Percentiles rank a stretch among this genome's conserved stretches.
Evolutionary conservation across 2,329 filamentous ascomycete species (phyloP).

Genomic region (Aspergillus cejpii): DNA sequence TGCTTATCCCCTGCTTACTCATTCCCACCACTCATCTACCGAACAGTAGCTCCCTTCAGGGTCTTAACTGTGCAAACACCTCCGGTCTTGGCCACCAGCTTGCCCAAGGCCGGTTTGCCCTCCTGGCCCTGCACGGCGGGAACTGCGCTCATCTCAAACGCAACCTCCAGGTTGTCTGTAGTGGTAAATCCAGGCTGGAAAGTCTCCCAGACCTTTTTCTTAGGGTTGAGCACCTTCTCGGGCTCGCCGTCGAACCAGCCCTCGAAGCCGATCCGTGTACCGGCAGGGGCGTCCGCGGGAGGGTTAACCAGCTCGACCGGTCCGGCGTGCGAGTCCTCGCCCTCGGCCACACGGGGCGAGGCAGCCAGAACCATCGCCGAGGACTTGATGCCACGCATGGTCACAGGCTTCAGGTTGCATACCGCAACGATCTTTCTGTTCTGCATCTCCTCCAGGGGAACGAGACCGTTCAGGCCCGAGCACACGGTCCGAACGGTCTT

Average conservation of each 20-base stretch:
- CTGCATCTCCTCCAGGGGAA: conserved; percentile 95
- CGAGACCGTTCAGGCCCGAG: conserved; percentile 87
- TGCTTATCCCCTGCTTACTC: no score
- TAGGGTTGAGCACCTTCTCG: conserved; percentile 89
- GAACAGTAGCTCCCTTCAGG: conserved; percentile 71
- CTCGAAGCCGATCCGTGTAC: conserved; percentile 86
- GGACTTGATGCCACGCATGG: conserved; percentile 85
- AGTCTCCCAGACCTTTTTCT: conserved; percentile 99
- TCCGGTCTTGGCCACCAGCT: conserved; percentile 67
- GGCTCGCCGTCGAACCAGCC: conserved; percentile 82
- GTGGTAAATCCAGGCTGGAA: conserved; percentile 96
- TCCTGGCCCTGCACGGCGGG: conserved; percentile 65
- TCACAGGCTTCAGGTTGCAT: conserved; percentile 97
- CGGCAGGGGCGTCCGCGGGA: conserved; percentile 69
- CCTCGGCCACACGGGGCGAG: conserved; percentile 73
- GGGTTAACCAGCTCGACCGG: conserved; percentile 89
- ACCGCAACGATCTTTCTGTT: conserved; percentile 90
- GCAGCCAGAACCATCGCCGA: conserved; percentile 91
- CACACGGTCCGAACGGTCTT: conserved; percentile 92
- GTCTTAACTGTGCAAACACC: conserved; percentile 77
- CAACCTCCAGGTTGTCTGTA: conserved; percentile 70
- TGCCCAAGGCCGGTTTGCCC: conserved; percentile 49
- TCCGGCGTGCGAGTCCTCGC: conserved; percentile 77
- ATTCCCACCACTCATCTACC: conserved; percentile 56
- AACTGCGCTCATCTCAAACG: conserved; percentile 72